A percentile compares a stretch with the other conserved stretches of the same genome.
These are phyloP conservation scores for Cetraspora pellucida DNA, from an alignment of 192 early-diverging fungal genomes.

Conservation along the genomic window DNA sequence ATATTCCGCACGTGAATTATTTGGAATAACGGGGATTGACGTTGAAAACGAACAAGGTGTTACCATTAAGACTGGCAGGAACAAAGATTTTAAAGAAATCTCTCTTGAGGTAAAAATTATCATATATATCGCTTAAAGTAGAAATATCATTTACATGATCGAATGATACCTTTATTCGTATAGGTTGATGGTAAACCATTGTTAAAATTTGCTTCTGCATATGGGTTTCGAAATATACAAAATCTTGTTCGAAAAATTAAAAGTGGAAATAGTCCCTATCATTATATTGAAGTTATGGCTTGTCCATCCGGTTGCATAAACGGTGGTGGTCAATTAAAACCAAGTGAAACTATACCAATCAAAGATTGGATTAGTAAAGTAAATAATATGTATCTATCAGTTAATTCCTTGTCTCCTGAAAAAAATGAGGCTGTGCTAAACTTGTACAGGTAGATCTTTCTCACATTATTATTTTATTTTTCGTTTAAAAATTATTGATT, in stretches of 20 bases:
- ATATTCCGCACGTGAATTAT: slow-evolving; percentile 78
- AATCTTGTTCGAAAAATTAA: slow-evolving; percentile 97
- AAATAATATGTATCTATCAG: slow-evolving; percentile 66
- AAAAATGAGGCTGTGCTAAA: slow-evolving; percentile 61
- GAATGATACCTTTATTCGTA: slow-evolving; percentile 2
- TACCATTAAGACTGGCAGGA: slow-evolving; percentile 71
- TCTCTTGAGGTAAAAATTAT: slow-evolving; percentile 43
- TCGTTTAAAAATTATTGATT: neutral
- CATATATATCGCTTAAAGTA: neutral
- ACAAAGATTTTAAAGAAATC: slow-evolving; percentile 80
- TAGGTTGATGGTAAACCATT: slow-evolving; percentile 53
- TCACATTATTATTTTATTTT: neutral
- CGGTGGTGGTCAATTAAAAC: slow-evolving; percentile 92
- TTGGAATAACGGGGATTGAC: slow-evolving; percentile 65
- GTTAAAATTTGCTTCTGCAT: slow-evolving; percentile 83
- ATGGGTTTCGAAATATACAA: slow-evolving; percentile 98
- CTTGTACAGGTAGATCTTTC: slow-evolving; percentile 60
- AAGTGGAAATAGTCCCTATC: slow-evolving; percentile 69
- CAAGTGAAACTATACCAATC: slow-evolving; percentile 49
- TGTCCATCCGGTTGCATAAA: slow-evolving; percentile 98
- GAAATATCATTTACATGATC: neutral
- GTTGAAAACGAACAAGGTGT: slow-evolving; percentile 60
- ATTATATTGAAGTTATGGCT: slow-evolving; percentile 97
- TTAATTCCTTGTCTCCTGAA: slow-evolving; percentile 59
- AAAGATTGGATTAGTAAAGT: slow-evolving; percentile 78